Conservation (phyloP, 331 rosid genomes). For the Malus hybrid region DNA sequence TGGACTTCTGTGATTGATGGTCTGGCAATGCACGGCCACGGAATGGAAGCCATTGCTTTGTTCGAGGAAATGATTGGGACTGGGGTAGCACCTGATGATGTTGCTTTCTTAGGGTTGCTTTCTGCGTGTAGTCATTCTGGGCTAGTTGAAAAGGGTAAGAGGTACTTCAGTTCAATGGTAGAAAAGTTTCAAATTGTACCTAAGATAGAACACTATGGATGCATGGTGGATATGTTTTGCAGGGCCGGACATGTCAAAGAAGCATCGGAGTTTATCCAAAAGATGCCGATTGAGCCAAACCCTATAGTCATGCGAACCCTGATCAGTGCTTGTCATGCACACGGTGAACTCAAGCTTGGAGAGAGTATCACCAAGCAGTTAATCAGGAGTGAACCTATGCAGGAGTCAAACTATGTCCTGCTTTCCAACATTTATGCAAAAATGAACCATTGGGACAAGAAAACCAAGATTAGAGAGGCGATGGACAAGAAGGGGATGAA, state of each 20-base stretch:
- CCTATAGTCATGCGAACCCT: slow-evolving; percentile 65
- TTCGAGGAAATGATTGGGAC: slow-evolving; percentile 66
- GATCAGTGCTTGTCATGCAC: slow-evolving; percentile 65
- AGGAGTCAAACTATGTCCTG: slow-evolving; percentile 64
- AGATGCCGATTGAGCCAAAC: slow-evolving; percentile 72
- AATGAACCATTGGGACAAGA: slow-evolving; percentile 71
- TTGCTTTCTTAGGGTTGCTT: slow-evolving; percentile 73
- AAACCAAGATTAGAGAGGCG: slow-evolving; percentile 64
- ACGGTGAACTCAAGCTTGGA: slow-evolving; percentile 66
- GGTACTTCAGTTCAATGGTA: slow-evolving; percentile 53
- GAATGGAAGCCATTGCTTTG: slow-evolving; percentile 53
- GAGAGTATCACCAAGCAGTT: slow-evolving; percentile 57
- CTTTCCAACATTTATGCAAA: slow-evolving; percentile 87
- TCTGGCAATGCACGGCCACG: slow-evolving; percentile 84
- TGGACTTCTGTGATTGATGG: slow-evolving; percentile 91
- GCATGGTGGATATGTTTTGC: slow-evolving; percentile 83
- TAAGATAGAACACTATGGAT: slow-evolving; percentile 82
- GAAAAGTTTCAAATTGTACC: slow-evolving; percentile 41
- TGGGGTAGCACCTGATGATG: slow-evolving; percentile 62
- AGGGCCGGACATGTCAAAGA: slow-evolving; percentile 82
- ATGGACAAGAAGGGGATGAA: slow-evolving; percentile 80
- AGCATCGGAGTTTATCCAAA: slow-evolving; percentile 51
- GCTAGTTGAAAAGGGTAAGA: slow-evolving; percentile 56
- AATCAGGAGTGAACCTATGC: slow-evolving; percentile 56
- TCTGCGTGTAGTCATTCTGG: slow-evolving; percentile 90